Evolutionary conservation across 768 basidiomycete species (phyloP).

Genomic region (Filobasidium wieringae): DNA sequence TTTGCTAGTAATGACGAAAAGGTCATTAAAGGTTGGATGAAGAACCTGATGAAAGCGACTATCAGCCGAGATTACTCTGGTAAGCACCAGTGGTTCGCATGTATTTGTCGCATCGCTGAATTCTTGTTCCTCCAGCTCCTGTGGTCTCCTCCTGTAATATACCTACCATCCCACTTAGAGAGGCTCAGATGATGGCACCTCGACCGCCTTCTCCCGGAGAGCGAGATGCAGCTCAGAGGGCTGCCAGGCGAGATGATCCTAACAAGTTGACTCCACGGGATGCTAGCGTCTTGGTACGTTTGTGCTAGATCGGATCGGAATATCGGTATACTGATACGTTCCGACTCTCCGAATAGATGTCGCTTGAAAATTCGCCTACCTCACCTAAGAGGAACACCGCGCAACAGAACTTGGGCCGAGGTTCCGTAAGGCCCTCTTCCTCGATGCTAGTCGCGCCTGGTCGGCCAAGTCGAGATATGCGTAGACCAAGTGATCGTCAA

Average conservation of each 20-base stretch:
- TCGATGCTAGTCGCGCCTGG: slow-evolving; percentile 39
- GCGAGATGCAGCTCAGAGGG: slow-evolving; percentile 75
- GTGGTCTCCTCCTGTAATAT: slow-evolving; percentile 95
- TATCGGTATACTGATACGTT: too few species aligned
- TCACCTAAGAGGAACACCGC: too few species aligned
- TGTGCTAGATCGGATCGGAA: neutral
- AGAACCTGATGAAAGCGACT: slow-evolving; percentile 97
- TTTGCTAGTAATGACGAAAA: slow-evolving; percentile 85
- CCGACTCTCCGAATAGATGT: too few species aligned
- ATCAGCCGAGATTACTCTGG: slow-evolving; percentile 87
- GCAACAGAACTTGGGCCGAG: too few species aligned
- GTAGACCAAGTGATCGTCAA: slow-evolving; percentile 2
- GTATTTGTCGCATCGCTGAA: neutral
- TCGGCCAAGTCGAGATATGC: slow-evolving; percentile 15
- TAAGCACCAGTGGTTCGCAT: slow-evolving; percentile 39
- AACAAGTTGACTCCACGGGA: slow-evolving; percentile 62
- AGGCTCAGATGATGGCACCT: slow-evolving; percentile 92
- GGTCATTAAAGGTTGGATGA: slow-evolving; percentile 95
- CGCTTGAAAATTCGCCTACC: slow-evolving; percentile 3
- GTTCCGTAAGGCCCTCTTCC: too few species aligned
- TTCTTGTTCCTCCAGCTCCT: slow-evolving; percentile 46
- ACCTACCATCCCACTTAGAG: slow-evolving; percentile 83
- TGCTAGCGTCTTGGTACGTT: slow-evolving; percentile 54
- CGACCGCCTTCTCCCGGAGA: slow-evolving; percentile 84
- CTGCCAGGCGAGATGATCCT: slow-evolving; percentile 70